Conservation (phyloP, 1,284 basidiomycete species). For the Irpex lacteus region DNA sequence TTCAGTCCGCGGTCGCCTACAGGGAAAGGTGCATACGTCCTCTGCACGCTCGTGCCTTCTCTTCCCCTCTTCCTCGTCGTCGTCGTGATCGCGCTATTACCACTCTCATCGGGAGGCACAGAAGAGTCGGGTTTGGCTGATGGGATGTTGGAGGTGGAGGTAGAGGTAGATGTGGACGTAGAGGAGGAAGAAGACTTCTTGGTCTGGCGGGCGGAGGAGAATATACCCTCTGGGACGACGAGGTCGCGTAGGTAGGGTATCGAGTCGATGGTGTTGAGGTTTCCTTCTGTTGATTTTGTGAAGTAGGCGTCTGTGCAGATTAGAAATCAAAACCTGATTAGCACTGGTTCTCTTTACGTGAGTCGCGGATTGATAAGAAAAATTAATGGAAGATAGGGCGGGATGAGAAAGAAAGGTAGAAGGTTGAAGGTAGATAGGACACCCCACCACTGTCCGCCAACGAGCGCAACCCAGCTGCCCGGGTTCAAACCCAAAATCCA, state of each 20-base stretch:
- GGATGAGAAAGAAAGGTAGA: not conserved
- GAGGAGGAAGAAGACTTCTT: constrained; percentile 11
- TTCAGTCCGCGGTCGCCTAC: constrained; percentile 11
- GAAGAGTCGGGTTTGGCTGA: not conserved
- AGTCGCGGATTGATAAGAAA: too few species aligned
- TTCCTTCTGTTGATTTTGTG: constrained; percentile 50
- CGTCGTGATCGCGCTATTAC: constrained; percentile 16
- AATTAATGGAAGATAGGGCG: not conserved
- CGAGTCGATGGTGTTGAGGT: constrained; percentile 34
- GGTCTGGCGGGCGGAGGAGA: constrained; percentile 29
- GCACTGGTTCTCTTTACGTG: too few species aligned
- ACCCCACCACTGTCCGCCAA: too few species aligned
- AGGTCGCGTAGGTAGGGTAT: constrained; percentile 30
- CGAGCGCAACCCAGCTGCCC: not conserved
- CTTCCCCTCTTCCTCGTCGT: constrained; percentile 14
- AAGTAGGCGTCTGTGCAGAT: constrained; percentile 67
- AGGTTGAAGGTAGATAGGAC: not conserved
- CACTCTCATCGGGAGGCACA: constrained; percentile 18
- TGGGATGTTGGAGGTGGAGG: too few species aligned
- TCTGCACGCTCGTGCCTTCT: constrained; percentile 26
- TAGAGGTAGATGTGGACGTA: not conserved
- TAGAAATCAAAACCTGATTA: too few species aligned
- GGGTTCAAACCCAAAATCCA: not conserved
- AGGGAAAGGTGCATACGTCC: constrained; percentile 60
- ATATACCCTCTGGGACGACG: constrained; percentile 38